Base-by-base conservation (phyloP, 1,284 basidiomycete genomes). In the Lentinula novae-zelandiae region DNA sequence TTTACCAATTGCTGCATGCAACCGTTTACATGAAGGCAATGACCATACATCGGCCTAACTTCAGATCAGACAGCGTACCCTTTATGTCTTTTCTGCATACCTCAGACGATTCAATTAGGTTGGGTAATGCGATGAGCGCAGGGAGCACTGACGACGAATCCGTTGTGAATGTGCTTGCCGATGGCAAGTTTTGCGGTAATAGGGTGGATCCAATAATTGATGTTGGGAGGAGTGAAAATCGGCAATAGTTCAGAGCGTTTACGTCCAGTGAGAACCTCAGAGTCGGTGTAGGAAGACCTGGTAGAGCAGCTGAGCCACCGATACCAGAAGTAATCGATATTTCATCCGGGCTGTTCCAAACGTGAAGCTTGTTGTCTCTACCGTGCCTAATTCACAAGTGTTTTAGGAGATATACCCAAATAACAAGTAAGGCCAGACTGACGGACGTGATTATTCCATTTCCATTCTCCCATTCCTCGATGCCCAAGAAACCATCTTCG, bases 171-270 rank as follows among this genome's bases (percentile, higher is more conserved):
- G 33, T 56, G 2, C 33, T 50, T 36, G 39, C 42, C n/a, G 54
- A 46, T 46, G 54, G 54, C 8, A 56, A 33, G 15, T n/a, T 36
- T 34, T 56, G 42, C 27, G 62, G 17, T 39, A 57, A 58, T 6
- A 64, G 55, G n/a, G 44, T 34, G n/a, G 42, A 39, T 7, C 34
- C 58, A 54, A 42, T 33, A n/a, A 22, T 27, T 6, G 58, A 57
- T 13, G 39, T 33, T 20, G 36, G 31, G 27, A 83, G 67, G 0
- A 90, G 69, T 3, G 86, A 83, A 70, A 96, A 95, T 0, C 87
- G 84, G 73, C 94, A 96, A 70, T 91, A 96, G 71, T 96, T 96
- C 64, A 96, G 79, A 1, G 93, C 85, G 71, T 96, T 97, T 62
- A 94, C 87, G 67, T 92, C 90, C 72, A 96, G 76, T 0, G 88